phyloP scores from a whole-genome alignment of 1,139 yeast genomes.

The Zhuliangozyma blackwelliae region DNA sequence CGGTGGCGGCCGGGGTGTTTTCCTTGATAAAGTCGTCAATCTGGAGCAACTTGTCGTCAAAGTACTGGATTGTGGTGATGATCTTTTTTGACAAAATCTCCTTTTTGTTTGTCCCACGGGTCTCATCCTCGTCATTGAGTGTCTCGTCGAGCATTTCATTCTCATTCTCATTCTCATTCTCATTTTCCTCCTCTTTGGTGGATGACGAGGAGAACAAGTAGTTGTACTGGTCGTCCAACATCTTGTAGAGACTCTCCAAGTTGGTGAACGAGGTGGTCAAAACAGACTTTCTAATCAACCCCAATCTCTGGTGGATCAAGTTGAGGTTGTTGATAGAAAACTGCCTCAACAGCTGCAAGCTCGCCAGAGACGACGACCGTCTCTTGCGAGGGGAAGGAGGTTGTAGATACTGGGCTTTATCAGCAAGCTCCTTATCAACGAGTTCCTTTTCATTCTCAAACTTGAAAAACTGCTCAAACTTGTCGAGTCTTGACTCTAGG shows the following conservation, averaged over 20 bases:
- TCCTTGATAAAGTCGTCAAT: conserved; percentile 46
- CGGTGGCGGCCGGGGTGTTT: conserved; percentile 27
- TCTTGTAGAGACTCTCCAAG: conserved; percentile 44
- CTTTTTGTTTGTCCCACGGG: conserved; percentile 17
- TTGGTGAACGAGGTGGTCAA: conserved; percentile 42
- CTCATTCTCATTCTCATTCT: conserved; percentile 43
- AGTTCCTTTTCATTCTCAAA: conserved; percentile 10
- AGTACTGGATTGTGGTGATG: conserved; percentile 49
- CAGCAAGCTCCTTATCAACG: conserved; percentile 5
- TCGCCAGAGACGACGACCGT: conserved; percentile 25
- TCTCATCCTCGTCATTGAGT: conserved; percentile 10
- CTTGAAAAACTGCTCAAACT: conserved; percentile 49
- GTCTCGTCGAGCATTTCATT: conserved; percentile 31
- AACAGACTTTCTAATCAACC: conserved; percentile 37
- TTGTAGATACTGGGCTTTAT: neutral
- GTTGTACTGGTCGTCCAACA: conserved; percentile 55
- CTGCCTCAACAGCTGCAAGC: conserved; percentile 27
- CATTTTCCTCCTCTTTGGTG: conserved; percentile 8
- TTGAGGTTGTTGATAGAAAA: conserved; percentile 33
- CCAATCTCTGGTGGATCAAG: conserved; percentile 40
- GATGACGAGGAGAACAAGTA: conserved; percentile 26
- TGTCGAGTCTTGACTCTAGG: conserved; percentile 50
- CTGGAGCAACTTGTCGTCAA: conserved; percentile 52
- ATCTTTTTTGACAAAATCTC: conserved; percentile 42
- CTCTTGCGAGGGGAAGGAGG: conserved; percentile 1